A percentile compares a stretch with the other conserved stretches of the same genome.
These are phyloP conservation scores for Rhodotorula sp. DNA, from an alignment of 1,284 basidiomycete species.

Conservation along the genomic window DNA sequence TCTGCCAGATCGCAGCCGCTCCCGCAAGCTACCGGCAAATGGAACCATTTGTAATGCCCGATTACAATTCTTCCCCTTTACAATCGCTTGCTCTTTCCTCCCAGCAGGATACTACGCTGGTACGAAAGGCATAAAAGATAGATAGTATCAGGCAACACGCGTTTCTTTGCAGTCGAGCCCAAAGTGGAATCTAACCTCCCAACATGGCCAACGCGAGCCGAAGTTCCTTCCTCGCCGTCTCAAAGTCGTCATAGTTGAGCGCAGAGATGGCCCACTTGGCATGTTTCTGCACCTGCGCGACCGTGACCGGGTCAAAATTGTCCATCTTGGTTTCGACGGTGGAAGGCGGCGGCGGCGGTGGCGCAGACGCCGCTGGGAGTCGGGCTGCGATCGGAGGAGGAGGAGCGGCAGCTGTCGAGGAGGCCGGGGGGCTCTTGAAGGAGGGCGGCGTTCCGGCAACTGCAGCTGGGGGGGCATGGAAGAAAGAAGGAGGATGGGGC, in stretches of 20 bases:
- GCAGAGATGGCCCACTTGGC: constrained; percentile 86
- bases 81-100: no score
- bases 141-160: no score
- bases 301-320: constrained; percentile 62
- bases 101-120: no score
- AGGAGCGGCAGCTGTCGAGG: not conserved
- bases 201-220: constrained; percentile 68
- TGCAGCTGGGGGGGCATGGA: constrained; percentile 3
- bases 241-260: constrained; percentile 85
- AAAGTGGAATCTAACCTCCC: constrained; percentile 52
- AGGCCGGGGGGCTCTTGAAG: not conserved
- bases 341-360: constrained; percentile 23
- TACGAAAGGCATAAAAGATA: no score
- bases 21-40: not conserved
- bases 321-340: constrained; percentile 60
- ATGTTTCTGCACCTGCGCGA: constrained; percentile 80
- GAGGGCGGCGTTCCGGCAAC: not conserved
- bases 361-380: not conserved
- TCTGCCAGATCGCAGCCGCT: not conserved
- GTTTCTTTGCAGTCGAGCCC: no score
- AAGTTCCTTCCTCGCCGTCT: constrained; percentile 77
- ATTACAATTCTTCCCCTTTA: no score
- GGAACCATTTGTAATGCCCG: no score
- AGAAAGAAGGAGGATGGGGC: constrained; percentile 5
- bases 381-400: not conserved